Base-by-base conservation (phyloP, 2,329 filamentous ascomycete genomes). In the Leptoxyphium fumago region DNA sequence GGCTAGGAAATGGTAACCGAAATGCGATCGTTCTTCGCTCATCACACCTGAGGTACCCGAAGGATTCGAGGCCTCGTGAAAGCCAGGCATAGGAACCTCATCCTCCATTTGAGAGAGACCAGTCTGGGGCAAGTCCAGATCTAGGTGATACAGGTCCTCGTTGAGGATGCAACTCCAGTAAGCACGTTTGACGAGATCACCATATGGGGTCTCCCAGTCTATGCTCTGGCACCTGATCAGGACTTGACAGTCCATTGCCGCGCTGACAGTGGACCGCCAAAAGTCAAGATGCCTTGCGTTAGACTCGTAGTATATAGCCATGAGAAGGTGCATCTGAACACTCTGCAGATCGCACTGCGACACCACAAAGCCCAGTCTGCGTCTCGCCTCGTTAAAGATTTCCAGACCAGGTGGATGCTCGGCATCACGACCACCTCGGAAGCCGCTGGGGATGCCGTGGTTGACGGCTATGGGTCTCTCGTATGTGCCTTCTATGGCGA, bases 381-480 rank as follows among this genome's bases (percentile, higher is more conserved):
- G 70, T 42, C 76, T 66, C 13, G 75, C 77, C 56, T 79, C 76
- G 48, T 80, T 80, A 59, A 79, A 80, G 30, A 77, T 66, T 1
- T 66, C 65, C 2, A 80, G 55, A 0, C 77, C 77, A 0, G 77
- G 76, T 2, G 75, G 75, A 14, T 62, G 63, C 11, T 65, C 62
- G 2, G 58, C 51, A 36, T 36, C 15, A 2, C 68, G 66, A 1
- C 73, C 72, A 10, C 74, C 74, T 36, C 69, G 68, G 18, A 77
- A 61, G 2, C 74, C 73, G 51, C 73, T 74, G 1, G 65, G 56
- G 1, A 64, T 64, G 10, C 68, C 66, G 34, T 70, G 64, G 42
- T 66, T 60, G 5, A 59, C 53, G 40, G 63, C 61, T 36, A 74
- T 60, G 2, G 74, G 67, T 13, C 60, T 55, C 11, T 71, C 72